Evolutionary conservation across 345 rosid genomes (phyloP).

Genomic region (Eucalyptus pauciflora): DNA sequence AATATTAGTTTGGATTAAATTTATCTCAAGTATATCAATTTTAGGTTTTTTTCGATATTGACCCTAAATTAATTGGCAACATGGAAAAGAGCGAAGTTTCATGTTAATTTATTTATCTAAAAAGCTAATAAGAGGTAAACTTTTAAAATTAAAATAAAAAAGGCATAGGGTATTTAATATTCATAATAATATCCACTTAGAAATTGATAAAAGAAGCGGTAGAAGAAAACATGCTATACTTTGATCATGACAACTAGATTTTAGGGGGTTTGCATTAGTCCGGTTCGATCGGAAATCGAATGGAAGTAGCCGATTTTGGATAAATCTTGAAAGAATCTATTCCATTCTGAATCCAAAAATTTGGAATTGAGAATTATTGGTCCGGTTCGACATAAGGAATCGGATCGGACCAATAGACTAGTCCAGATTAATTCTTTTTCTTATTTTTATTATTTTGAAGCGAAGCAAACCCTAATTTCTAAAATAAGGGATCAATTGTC

Average conservation of each 20-base stretch:
- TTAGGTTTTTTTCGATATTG: background rate
- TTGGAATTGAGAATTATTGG: background rate
- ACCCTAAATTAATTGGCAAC: too few species aligned
- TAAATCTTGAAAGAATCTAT: accelerated
- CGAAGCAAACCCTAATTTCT: background rate
- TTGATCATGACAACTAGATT: accelerated
- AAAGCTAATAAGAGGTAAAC: background rate
- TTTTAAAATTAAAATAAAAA: too few species aligned
- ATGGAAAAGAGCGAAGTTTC: background rate
- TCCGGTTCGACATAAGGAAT: background rate
- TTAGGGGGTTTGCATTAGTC: background rate
- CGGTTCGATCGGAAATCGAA: accelerated
- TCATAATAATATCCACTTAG: background rate
- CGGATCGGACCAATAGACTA: background rate
- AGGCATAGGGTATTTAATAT: background rate
- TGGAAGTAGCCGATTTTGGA: accelerated
- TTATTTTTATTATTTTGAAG: background rate
- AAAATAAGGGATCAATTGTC: background rate
- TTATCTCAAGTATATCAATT: too few species aligned
- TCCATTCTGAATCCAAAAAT: accelerated
- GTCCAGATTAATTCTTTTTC: background rate
- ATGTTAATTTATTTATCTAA: too few species aligned
- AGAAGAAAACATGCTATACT: too few species aligned
- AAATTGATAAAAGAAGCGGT: background rate
- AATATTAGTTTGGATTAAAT: too few species aligned